Conservation (phyloP, 164 flowering plant genomes). For the Liriodendron chinense region DNA sequence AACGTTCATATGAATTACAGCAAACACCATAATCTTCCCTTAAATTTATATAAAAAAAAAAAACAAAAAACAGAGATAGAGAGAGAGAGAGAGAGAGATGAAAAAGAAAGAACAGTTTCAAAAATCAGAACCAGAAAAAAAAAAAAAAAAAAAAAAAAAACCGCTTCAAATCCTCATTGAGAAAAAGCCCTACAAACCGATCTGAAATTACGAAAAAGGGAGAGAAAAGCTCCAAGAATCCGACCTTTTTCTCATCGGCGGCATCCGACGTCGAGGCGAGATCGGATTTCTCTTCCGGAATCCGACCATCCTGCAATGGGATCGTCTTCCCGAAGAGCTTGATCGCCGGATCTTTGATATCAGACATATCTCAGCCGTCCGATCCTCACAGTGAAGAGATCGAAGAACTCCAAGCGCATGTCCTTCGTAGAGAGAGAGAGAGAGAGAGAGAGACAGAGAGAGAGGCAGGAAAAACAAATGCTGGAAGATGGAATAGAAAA, state of each 20-base stretch:
- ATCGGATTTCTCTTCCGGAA: constrained; percentile 6
- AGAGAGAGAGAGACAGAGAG: neutral
- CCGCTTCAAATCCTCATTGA: too few species aligned
- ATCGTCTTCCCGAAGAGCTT: constrained; percentile 54
- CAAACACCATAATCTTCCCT: too few species aligned
- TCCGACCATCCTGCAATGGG: constrained; percentile 20
- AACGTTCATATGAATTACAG: too few species aligned
- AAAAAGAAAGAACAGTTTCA: too few species aligned
- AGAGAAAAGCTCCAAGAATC: neutral
- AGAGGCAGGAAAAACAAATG: neutral
- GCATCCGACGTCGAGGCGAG: neutral
- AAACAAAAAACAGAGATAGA: too few species aligned
- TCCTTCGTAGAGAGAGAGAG: neutral
- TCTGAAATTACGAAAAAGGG: too few species aligned
- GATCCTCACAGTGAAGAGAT: neutral
- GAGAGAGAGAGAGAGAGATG: too few species aligned
- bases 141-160: too few species aligned
- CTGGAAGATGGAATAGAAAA: neutral
- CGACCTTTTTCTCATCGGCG: neutral
- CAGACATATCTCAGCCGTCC: constrained; percentile 19
- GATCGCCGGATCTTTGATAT: constrained; percentile 38
- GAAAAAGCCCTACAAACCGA: too few species aligned
- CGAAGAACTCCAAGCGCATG: constrained; percentile 3
- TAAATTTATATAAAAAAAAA: too few species aligned
- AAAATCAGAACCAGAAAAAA: too few species aligned